Conservation (phyloP, 768 basidiomycete species). For the Tulasnella sp. region DNA sequence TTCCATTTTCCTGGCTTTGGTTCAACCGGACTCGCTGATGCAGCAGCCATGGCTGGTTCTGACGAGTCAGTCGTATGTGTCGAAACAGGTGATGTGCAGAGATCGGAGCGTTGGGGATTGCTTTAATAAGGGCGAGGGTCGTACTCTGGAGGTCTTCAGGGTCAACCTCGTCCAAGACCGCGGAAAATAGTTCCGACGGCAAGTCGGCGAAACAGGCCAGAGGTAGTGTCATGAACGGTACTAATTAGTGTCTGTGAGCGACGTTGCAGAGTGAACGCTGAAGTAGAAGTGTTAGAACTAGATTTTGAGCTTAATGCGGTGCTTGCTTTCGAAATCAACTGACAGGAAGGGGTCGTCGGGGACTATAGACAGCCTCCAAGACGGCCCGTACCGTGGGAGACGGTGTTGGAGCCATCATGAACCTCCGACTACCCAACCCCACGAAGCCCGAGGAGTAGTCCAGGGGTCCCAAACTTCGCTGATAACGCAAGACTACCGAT, state of each 20-base stretch:
- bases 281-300: not conserved
- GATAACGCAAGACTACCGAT: not conserved
- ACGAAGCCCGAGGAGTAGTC: not conserved
- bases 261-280: too few species aligned
- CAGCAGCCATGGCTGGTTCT: slow-evolving; percentile 28
- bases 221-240: not conserved
- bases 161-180: slow-evolving; percentile 49
- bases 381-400: not conserved
- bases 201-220: slow-evolving; percentile 31
- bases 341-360: not conserved
- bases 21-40: slow-evolving; percentile 53
- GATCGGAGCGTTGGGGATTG: slow-evolving; percentile 54
- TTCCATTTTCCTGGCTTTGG: slow-evolving; percentile 39
- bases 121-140: slow-evolving; percentile 51
- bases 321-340: not conserved
- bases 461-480: not conserved
- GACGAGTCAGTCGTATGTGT: slow-evolving; percentile 39
- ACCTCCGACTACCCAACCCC: not conserved
- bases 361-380: too few species aligned
- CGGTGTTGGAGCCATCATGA: not conserved
- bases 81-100: slow-evolving; percentile 52
- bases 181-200: slow-evolving; percentile 59
- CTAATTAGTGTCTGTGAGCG: not conserved
- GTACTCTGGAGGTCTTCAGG: slow-evolving; percentile 43
- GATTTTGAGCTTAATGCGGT: not conserved